Percentiles rank a stretch among this genome's conserved stretches.
Evolutionary conservation across 2,329 filamentous ascomycete species (phyloP).

Genomic region (Monilinia polystroma): DNA sequence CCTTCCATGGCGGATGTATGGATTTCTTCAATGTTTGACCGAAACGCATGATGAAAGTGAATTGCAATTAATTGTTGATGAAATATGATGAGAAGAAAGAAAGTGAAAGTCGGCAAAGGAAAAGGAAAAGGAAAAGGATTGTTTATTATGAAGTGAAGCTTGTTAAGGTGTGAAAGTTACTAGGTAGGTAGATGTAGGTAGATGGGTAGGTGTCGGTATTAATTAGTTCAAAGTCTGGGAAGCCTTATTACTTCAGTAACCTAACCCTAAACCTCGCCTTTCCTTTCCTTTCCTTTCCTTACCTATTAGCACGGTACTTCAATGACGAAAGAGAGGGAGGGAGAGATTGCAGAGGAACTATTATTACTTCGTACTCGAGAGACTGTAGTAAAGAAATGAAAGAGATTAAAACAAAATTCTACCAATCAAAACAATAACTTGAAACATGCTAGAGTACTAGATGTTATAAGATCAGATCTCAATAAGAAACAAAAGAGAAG

Average conservation of each 20-base stretch:
- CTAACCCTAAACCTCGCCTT: too few relatives aligned
- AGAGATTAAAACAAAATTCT: not conserved
- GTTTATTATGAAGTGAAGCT: not conserved
- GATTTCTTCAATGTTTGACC: slow-evolving; percentile 81
- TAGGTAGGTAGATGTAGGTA: too few relatives aligned
- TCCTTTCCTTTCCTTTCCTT: too few relatives aligned
- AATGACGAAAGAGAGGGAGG: not conserved
- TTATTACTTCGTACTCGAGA: too few relatives aligned
- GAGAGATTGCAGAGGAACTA: too few relatives aligned
- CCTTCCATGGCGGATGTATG: slow-evolving; percentile 84
- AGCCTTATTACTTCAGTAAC: not conserved
- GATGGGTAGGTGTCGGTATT: too few relatives aligned
- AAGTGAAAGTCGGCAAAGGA: slow-evolving; percentile 8
- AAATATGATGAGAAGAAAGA: not conserved
- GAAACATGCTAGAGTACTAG: not conserved
- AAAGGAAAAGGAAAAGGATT: not conserved
- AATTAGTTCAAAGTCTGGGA: not conserved
- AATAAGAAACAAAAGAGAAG: not conserved
- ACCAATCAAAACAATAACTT: not conserved
- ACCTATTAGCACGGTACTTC: too few relatives aligned
- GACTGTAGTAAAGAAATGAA: not conserved
- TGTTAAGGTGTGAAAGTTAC: slow-evolving; percentile 8
- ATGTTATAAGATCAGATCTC: not conserved
- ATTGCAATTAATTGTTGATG: slow-evolving; percentile 9
- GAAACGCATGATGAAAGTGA: slow-evolving; percentile 73